phyloP scores from a whole-genome alignment of 2,329 filamentous ascomycete genomes.

The Myrmaecium sp. region DNA sequence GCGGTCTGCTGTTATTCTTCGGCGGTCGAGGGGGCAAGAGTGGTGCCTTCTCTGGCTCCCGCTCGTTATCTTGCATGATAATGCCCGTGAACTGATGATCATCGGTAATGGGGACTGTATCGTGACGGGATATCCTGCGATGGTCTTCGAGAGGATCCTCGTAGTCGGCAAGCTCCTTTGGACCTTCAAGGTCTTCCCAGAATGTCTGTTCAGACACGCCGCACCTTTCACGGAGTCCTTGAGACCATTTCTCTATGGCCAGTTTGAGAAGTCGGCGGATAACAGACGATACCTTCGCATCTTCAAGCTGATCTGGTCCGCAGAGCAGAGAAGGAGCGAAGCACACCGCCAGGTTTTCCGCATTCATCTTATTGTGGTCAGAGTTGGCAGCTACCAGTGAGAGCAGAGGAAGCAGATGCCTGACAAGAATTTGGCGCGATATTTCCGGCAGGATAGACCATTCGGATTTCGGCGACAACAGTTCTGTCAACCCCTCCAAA shows the following conservation, averaged over 20 bases:
- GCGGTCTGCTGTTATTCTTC: conserved; percentile 3
- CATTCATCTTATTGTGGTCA: conserved; percentile 37
- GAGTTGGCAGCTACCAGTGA: conserved; percentile 27
- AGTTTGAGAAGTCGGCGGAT: conserved; percentile 32
- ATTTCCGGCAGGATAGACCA: conserved; percentile 28
- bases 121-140: conserved; percentile 5
- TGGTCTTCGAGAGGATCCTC: conserved; percentile 28
- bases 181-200: conserved; percentile 22
- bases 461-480: conserved; percentile 29
- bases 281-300: conserved; percentile 35
- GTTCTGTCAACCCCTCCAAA: conserved; percentile 26
- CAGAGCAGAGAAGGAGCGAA: conserved; percentile 35
- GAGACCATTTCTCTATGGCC: conserved; percentile 29
- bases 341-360: conserved; percentile 36
- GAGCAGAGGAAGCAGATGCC: conserved; percentile 37
- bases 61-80: conserved; percentile 25
- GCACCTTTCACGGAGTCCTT: conserved; percentile 26
- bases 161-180: conserved; percentile 25
- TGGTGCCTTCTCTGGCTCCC: conserved; percentile 12
- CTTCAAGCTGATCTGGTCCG: conserved; percentile 36
- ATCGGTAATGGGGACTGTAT: conserved; percentile 3
- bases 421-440: conserved; percentile 30
- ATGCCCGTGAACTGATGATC: conserved; percentile 23
- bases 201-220: conserved; percentile 21
- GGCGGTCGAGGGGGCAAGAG: conserved; percentile 21